Evolutionary conservation across 768 basidiomycete genomes (phyloP), one percentile per base, ranked within the genome.

Genomic region (Exsudoporus frostii): DNA sequence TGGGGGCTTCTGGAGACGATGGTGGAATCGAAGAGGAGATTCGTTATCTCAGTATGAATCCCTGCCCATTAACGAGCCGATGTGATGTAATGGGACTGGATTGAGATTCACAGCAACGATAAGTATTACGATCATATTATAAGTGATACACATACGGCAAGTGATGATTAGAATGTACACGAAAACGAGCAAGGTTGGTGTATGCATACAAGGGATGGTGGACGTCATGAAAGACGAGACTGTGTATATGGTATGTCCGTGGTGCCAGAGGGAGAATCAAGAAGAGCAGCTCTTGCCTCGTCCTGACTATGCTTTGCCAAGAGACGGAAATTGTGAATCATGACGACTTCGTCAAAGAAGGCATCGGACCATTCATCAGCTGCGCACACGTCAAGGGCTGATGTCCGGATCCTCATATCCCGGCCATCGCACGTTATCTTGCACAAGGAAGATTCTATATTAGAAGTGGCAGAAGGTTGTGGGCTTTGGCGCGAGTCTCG

Each of bases 281-380:
- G 56, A 59, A 61, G 60, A 34, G 57, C 51, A 2, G 56, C 66
- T 59, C 60, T 70, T 53, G 69, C 69, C 40, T 70, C 69, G 56
- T 72, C 69, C 50, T 72, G 70, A 60, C 70, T 70, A 33, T 72
- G 69, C 61, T 64, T 70, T 45, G 70, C 69, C 61, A 70, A 66
- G 50, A 70, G 68, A 48, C 69, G 67, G 59, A 77, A 82, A 55
- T 82, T 76, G 66, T 80, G 72, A 62, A 83, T 75, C 79, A 82
- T 79, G 48, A 83, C 70, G 27, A 84, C 76, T 60, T 83, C 80
- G 53, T 84, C 81, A 51, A 84, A 84, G 65, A 83, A 78, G 48
- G 73, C 60, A 65, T 85, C 83, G 11, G 82, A 79, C 83, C 83
- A 85, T 48, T 79, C 74, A 53, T 78, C 73, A 25, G 65, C 56